Percentiles rank a stretch among this genome's conserved stretches.
Evolutionary conservation across 2,329 filamentous ascomycete genomes (phyloP).

Genomic region (Monosporascus sp.): DNA sequence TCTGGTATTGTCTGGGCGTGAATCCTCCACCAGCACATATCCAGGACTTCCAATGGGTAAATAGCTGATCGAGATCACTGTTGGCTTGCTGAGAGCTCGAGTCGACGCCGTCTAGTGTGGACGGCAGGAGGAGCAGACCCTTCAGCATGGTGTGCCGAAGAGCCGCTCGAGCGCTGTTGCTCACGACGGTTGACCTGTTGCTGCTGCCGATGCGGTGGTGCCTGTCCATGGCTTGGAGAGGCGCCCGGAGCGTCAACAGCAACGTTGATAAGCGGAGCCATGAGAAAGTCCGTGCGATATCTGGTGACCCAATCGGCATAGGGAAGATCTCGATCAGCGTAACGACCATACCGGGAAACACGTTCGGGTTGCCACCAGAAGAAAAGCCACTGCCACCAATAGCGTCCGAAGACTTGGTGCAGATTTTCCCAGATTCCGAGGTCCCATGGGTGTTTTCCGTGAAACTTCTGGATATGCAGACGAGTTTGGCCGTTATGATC

Average conservation of each 20-base stretch:
- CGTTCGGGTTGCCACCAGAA: slow-evolving; percentile 11
- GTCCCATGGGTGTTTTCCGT: slow-evolving; percentile 7
- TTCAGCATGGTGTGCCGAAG: slow-evolving; percentile 3
- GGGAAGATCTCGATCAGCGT: slow-evolving; percentile 10
- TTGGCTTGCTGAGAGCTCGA: slow-evolving; percentile 1
- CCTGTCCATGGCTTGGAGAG: slow-evolving; percentile 5
- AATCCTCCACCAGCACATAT: too few species aligned
- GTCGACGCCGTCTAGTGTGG: slow-evolving; percentile 1
- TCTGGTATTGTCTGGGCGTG: not conserved
- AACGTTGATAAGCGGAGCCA: slow-evolving; percentile 1
- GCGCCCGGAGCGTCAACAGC: slow-evolving; percentile 1
- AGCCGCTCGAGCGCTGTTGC: not conserved
- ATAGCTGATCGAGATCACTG: not conserved
- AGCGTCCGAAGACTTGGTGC: slow-evolving; percentile 10
- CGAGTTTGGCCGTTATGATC: not conserved
- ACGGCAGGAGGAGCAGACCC: not conserved
- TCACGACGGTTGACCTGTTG: not conserved
- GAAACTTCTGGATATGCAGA: slow-evolving; percentile 1
- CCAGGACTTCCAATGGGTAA: too few species aligned
- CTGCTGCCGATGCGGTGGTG: not conserved
- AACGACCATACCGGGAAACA: slow-evolving; percentile 11
- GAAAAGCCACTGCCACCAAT: slow-evolving; percentile 10
- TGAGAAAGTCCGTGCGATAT: slow-evolving; percentile 3
- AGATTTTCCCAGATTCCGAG: slow-evolving; percentile 8
- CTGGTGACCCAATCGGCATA: slow-evolving; percentile 3